Evolutionary conservation across 371 early-diverging fungal species (phyloP), one percentile per base, ranked within the genome.

Genomic region (Cokeromyces recurvatus): DNA sequence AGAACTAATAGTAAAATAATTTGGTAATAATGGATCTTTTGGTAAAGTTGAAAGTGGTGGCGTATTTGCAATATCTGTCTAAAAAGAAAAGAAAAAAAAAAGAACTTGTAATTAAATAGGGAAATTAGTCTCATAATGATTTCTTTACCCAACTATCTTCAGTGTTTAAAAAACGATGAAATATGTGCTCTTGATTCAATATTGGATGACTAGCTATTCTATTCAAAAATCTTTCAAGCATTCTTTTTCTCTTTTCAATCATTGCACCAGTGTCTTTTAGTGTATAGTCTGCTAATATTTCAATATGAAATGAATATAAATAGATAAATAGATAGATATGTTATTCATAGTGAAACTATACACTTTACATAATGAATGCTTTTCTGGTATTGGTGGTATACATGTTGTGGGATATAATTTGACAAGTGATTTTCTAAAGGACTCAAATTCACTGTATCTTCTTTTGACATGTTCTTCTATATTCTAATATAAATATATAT

Each of bases 391-490:
- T 32, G 95, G 95, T 15, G 98, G 95, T 15, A 96, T 82, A 23
- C 93, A 76, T 8, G 85, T 53, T 2, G 85, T 82, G 14, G 95
- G 95, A 60, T 95, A 86, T 35, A 90, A 75, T 32, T 78, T 67
- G 23, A 74, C 64, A 42, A 97, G 74, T 12, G 81, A 68, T 32
- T 68, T 82, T 44, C 92, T 77, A 42, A 97, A 70, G 12, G 89
- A 82, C 59, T 94, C 95, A 57, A 97, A 97, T 53, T 97, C 98
- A 32, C 93, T 92, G 66, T 97, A 97, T 32, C 98, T 81, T 51
- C 92, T 82, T 53, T 79, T 74, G 27, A 76, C 79, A n/a, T n/a
- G n/a, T n/a, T n/a, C n/a, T n/a, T n/a, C n/a, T n/a, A n/a, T n/a
- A n/a, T n/a, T n/a, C n/a, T n/a, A n/a, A n/a, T n/a, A n/a, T n/a